A percentile compares a stretch with the other conserved stretches of the same genome.
These are phyloP conservation scores for Apophysomyces trapeziformis DNA, from an alignment of 371 early-diverging fungal species.

Conservation along the genomic window DNA sequence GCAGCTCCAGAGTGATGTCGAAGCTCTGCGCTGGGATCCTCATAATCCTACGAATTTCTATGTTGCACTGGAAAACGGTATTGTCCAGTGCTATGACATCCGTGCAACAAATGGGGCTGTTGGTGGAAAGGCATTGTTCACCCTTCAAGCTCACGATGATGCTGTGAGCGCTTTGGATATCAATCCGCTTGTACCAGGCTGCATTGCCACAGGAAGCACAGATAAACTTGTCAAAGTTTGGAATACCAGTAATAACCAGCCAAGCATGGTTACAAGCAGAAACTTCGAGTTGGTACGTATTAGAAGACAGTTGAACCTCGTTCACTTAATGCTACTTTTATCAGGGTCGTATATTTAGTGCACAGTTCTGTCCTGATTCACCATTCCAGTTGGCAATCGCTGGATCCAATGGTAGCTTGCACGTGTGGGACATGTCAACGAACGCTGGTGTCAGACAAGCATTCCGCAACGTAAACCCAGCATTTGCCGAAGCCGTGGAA, in stretches of 20 bases:
- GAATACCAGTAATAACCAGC: conserved; percentile 77
- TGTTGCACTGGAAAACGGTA: conserved; percentile 87
- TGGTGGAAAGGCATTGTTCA: conserved; percentile 71
- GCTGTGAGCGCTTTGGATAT: conserved; percentile 89
- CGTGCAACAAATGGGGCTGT: conserved; percentile 45
- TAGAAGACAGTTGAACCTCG: background rate
- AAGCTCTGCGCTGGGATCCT: conserved; percentile 90
- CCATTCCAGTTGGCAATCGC: conserved; percentile 84
- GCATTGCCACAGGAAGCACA: conserved; percentile 90
- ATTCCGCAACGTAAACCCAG: conserved; percentile 53
- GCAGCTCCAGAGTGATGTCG: conserved; percentile 86
- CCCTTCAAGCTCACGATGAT: conserved; percentile 91
- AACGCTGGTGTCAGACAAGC: conserved; percentile 81
- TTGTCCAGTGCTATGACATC: conserved; percentile 89
- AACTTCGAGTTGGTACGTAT: conserved; percentile 71
- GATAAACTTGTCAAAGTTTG: conserved; percentile 94
- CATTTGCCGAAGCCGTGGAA: conserved; percentile 30
- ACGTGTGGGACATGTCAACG: conserved; percentile 90
- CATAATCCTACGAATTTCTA: conserved; percentile 75
- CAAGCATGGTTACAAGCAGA: conserved; percentile 79
- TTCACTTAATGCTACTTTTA: conserved; percentile 12
- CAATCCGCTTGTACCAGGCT: conserved; percentile 72
- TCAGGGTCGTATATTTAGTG: conserved; percentile 84
- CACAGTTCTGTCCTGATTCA: conserved; percentile 87
- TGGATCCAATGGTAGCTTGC: conserved; percentile 86